Base-by-base conservation (phyloP, 176 grass and related monocot genomes). In the Tillandsia fasciculata region DNA sequence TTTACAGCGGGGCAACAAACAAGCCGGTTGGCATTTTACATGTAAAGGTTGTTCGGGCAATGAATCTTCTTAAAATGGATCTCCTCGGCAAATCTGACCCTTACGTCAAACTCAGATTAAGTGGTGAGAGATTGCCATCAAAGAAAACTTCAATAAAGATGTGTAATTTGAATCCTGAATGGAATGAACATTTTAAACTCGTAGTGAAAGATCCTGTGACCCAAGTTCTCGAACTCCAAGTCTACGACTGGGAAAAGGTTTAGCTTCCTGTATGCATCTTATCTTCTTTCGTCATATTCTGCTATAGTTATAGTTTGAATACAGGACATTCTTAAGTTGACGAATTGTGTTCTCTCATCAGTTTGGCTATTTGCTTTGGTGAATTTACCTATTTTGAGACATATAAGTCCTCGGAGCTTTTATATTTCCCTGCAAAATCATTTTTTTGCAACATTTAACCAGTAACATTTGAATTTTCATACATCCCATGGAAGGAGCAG, bases 231-330 rank as follows among this genome's bases (percentile, higher is more conserved):
- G 86, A 97, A 77, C 89, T 97, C 17, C 93, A 87, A 15, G 73
- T 87, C 71, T 97, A 88, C 53, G 93, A 97, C 20, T 97, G 93
- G 93, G 93, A 97, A 97, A 97, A 97, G 93, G 93, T 97, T 81
- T 63, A 69, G 61, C 42, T 77, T 14, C 20, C 15, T 72, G 57
- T 49, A 61, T 56, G 49, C 75, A 73, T 53, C 3, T 64, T 72
- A 42, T 69, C 71, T 72, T 51, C 56, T 64, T 49, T 72, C 13
- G 1, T 70, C 69, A 49, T 70, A 29, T 27, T 26, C 68, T 77
- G 22, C 66, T 69, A 68, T 15, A 22, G 54, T 17, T 59, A 5
- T 59, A 15, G 9, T 17, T 17, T 59, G 4, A 59, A 59, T 59
- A 18, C 12, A 17, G 54, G 15, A 15, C n/a, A 59, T 17, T 14